A percentile compares a stretch with the other conserved stretches of the same genome.
These are phyloP conservation scores for Neurospora intermedia DNA, from an alignment of 495 filamentous ascomycete genomes.

Conservation along the genomic window DNA sequence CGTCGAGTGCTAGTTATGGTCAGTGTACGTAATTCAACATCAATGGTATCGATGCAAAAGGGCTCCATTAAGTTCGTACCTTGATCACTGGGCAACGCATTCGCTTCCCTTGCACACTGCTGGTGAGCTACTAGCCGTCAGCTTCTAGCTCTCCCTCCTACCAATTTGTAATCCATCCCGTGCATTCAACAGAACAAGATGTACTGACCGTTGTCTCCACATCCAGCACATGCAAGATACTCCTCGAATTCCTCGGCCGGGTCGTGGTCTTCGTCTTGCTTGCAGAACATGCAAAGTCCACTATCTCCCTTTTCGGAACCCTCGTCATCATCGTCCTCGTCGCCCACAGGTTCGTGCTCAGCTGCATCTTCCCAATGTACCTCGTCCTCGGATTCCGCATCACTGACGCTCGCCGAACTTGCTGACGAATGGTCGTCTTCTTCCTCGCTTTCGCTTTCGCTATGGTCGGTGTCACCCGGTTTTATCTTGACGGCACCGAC, in stretches of 20 bases:
- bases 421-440: constrained; percentile 13
- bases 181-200: constrained; percentile 12
- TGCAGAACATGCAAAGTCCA: constrained; percentile 69
- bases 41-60: not conserved
- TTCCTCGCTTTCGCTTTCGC: constrained; percentile 30
- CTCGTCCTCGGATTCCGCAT: constrained; percentile 28
- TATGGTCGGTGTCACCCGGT: constrained; percentile 41
- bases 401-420: constrained; percentile 17
- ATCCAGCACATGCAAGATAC: constrained; percentile 67
- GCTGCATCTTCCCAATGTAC: constrained; percentile 52
- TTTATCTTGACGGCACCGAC: constrained; percentile 68
- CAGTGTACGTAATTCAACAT: constrained; percentile 5
- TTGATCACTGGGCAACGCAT: constrained; percentile 45
- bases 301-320: constrained; percentile 45
- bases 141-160: constrained; percentile 5
- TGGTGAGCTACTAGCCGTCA: constrained; percentile 63
- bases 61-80: constrained; percentile 13
- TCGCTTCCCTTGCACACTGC: constrained; percentile 79
- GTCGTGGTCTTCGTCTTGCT: constrained; percentile 74
- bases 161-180: constrained; percentile 4
- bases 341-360: constrained; percentile 41
- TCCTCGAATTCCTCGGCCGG: constrained; percentile 81
- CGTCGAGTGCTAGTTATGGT: constrained; percentile 41
- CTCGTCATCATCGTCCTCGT: constrained; percentile 58
- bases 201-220: constrained; percentile 79